A percentile compares a stretch with the other conserved stretches of the same genome.
phyloP scores from a whole-genome alignment of 768 basidiomycete genomes.

The Heimioporus sp. region DNA sequence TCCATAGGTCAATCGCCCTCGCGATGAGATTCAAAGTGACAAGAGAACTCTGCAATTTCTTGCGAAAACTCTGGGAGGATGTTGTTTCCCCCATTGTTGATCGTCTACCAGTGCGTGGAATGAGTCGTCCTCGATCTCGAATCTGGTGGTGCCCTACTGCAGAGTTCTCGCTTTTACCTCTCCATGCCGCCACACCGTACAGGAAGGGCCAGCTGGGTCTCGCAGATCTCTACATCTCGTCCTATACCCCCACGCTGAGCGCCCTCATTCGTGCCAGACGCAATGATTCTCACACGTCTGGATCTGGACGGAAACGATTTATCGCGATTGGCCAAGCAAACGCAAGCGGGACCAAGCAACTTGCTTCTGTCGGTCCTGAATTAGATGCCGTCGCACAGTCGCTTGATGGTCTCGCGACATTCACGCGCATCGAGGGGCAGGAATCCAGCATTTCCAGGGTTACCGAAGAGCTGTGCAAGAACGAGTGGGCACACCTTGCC shows the following conservation, averaged over 20 bases:
- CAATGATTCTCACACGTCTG: neutral
- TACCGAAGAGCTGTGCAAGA: neutral
- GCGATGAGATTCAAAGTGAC: neutral
- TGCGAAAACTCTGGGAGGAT: slow-evolving; percentile 9
- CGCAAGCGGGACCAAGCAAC: neutral
- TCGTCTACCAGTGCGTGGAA: neutral
- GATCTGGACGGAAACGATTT: neutral
- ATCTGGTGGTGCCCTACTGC: slow-evolving; percentile 4
- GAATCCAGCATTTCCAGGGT: neutral
- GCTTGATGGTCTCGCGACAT: neutral
- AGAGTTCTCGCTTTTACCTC: slow-evolving; percentile 7
- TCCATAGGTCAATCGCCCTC: neutral
- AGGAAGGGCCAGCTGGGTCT: slow-evolving; percentile 1
- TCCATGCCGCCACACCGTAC: slow-evolving; percentile 17
- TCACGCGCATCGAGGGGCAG: neutral
- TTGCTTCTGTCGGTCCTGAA: neutral
- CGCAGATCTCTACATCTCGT: slow-evolving; percentile 16
- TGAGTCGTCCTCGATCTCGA: neutral
- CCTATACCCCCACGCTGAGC: slow-evolving; percentile 19
- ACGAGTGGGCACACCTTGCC: slow-evolving; percentile 21
- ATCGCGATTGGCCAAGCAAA: slow-evolving; percentile 3
- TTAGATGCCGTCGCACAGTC: neutral
- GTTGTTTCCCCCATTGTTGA: slow-evolving; percentile 13
- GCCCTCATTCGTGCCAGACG: slow-evolving; percentile 13
- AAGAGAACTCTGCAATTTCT: neutral